These are phyloP conservation scores for Trichophyton rubrum DNA, from an alignment of 2,329 filamentous ascomycete species.

Conservation along the genomic window DNA sequence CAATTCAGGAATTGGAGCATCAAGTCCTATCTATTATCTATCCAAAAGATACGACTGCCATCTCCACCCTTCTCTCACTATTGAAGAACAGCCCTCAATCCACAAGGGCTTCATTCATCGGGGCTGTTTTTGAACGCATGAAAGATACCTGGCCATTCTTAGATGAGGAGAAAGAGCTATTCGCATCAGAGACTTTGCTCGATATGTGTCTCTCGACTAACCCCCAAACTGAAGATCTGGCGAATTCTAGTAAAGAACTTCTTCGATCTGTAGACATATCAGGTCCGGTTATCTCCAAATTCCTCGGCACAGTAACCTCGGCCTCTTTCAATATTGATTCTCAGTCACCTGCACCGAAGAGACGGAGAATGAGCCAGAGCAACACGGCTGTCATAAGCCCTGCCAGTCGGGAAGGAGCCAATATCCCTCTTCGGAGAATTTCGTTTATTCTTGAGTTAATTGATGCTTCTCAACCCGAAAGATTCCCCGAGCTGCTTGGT, in stretches of 20 bases:
- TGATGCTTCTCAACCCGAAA: slow-evolving; percentile 63
- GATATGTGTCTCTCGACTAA: slow-evolving; percentile 27
- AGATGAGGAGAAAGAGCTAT: slow-evolving; percentile 26
- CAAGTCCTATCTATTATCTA: slow-evolving; percentile 43
- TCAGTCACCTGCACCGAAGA: slow-evolving; percentile 61
- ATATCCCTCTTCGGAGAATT: slow-evolving; percentile 57
- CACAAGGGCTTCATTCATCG: slow-evolving; percentile 45
- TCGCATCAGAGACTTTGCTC: slow-evolving; percentile 29
- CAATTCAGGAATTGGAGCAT: slow-evolving; percentile 38
- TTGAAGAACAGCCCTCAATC: slow-evolving; percentile 33
- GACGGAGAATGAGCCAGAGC: slow-evolving; percentile 63
- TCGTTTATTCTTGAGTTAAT: slow-evolving; percentile 83
- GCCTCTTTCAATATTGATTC: slow-evolving; percentile 57
- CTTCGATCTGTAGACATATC: slow-evolving; percentile 62
- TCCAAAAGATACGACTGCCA: slow-evolving; percentile 46
- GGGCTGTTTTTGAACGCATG: slow-evolving; percentile 56
- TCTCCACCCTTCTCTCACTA: slow-evolving; percentile 42
- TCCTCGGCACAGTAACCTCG: slow-evolving; percentile 62
- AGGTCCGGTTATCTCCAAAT: slow-evolving; percentile 56
- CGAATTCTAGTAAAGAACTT: slow-evolving; percentile 45
- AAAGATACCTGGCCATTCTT: slow-evolving; percentile 54
- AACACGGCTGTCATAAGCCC: slow-evolving; percentile 51
- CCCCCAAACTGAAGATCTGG: slow-evolving; percentile 18
- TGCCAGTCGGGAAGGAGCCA: slow-evolving; percentile 47
- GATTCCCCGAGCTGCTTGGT: slow-evolving; percentile 62